phyloP scores from a whole-genome alignment of 2,329 filamentous ascomycete species.

The Diaporthe sp. region DNA sequence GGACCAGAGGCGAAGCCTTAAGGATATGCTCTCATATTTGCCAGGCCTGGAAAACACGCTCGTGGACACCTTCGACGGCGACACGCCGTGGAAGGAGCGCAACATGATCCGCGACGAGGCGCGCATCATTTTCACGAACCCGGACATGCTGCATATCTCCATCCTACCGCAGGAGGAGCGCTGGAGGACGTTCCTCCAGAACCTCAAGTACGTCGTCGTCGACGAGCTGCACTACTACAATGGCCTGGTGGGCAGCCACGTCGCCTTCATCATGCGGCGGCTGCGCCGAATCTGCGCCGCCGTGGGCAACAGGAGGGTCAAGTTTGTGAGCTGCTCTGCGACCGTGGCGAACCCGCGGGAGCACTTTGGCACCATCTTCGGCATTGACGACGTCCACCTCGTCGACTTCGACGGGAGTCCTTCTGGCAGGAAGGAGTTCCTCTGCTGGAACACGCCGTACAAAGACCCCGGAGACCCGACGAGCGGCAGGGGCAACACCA shows the following conservation, averaged over 20 bases:
- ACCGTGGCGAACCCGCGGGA: conserved; percentile 92
- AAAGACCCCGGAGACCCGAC: conserved; percentile 89
- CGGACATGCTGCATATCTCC: conserved; percentile 96
- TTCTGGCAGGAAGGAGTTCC: conserved; percentile 90
- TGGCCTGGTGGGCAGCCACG: conserved; percentile 91
- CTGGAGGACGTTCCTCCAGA: conserved; percentile 90
- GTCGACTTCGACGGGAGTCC: conserved; percentile 95
- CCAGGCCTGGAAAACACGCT: conserved; percentile 78
- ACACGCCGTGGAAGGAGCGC: conserved; percentile 85
- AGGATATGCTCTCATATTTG: conserved; percentile 86
- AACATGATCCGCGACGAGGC: conserved; percentile 87
- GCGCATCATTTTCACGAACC: conserved; percentile 95
- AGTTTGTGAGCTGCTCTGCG: conserved; percentile 95
- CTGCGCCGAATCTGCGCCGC: conserved; percentile 89
- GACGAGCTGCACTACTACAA: conserved; percentile 97
- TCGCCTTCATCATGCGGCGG: conserved; percentile 93
- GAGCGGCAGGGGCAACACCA: conserved; percentile 84
- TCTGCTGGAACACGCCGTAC: conserved; percentile 98
- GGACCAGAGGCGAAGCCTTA: conserved; percentile 89
- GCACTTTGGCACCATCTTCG: conserved; percentile 96
- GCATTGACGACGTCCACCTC: conserved; percentile 81
- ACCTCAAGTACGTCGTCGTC: conserved; percentile 90
- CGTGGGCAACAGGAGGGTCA: conserved; percentile 85
- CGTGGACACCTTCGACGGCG: conserved; percentile 95
- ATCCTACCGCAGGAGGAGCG: conserved; percentile 91